Base-by-base conservation (phyloP, 306 rosid species). In the Senna tora region DNA sequence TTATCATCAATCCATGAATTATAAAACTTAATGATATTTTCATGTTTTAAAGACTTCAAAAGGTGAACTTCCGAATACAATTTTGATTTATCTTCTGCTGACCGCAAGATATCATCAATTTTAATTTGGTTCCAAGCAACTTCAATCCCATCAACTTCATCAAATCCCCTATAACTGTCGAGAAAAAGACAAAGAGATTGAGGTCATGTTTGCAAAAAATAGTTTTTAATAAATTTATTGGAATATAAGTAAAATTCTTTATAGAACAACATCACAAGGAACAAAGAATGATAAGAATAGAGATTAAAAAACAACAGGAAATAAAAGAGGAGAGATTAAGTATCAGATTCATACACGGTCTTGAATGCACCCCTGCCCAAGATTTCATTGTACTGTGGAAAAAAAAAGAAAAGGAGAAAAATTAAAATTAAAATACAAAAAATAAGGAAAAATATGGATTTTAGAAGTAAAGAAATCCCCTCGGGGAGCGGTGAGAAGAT, bases 51-150 rank as follows among this genome's bases (percentile, higher is more conserved):
- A 21, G 82, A 69, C 70, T 83, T 81, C 75, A 88, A 79, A 47
- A 88, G 75, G 79, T 81, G 87, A 33, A 85, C 93, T 75, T 88
- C 93, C 34, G 87, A 83, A 64, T 81, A 79, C 81, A 88, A 43
- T 56, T 56, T 56, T 56, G 62, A 56, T 56, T 25, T 4, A 28
- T 56, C 9, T 25, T 56, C 19, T 28, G 19, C 16, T 12, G 62
- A 56, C 39, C 28, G 62, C 39, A 13, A 30, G 10, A 25, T 36
- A 56, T 56, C 62, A 28, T 13, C 62, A 56, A 56, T 56, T 28
- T 28, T 51, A 17, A 51, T 9, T 51, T 19, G 56, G 13, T 51
- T 51, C 56, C 56, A 51, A 16, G 56, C 56, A 51, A 51, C 56
- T 51, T 51, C 56, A 16, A 51, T 51, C 7, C 62, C 62, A 25